Base-by-base conservation (phyloP, 2,329 filamentous ascomycete species). In the Ophiostoma novo-ulmi region DNA sequence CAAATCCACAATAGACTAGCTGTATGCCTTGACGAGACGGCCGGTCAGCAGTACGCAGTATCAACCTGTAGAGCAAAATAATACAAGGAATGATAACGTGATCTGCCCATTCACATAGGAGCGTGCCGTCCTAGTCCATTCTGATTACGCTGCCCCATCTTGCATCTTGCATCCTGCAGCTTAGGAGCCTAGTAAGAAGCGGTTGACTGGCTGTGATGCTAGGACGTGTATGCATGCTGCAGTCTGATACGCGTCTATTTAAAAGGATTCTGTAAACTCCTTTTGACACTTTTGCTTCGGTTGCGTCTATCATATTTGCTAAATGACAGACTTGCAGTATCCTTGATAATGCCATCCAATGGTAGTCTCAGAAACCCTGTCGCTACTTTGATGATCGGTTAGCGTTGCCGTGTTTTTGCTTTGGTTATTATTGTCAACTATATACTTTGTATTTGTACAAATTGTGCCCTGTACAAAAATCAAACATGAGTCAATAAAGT, bases 151-250 rank as follows among this genome's bases (percentile, higher is more conserved):
- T 58, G 52, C 52, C 52, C 52, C n/a, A 55, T 44, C 41, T 1
- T 44, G 41, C 41, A 44, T 17, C 41, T 8, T 44, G 41, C 41
- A 17, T 44, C 41, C 17, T 17, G 44, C 6, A 48, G 44, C 11
- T 20, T n/a, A 20, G 52, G n/a, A 58, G 22, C 52, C 52, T 58
- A 58, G 52, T 26, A n/a, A 58, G 10, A 26, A 31, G 52, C 52
- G n/a, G 52, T 58, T 58, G 52, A 58, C 52, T 58, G 52, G 52
- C 52, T 58, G 52, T 22, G 52, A 8, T 58, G 52, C 52, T 58
- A 58, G 52, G 52, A 48, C 52, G 13, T 58, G 52, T 58, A 58
- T 58, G 52, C 52, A 58, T 3, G 52, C 38, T 48, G 44, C 44
- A 48, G 44, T 20, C 17, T 48, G 44, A 48, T 48, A 48, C 44